A percentile compares a stretch with the other conserved stretches of the same genome.
Evolutionary conservation across 2,329 filamentous ascomycete genomes (phyloP).

Genomic region (Diaporthe citrichinensis): DNA sequence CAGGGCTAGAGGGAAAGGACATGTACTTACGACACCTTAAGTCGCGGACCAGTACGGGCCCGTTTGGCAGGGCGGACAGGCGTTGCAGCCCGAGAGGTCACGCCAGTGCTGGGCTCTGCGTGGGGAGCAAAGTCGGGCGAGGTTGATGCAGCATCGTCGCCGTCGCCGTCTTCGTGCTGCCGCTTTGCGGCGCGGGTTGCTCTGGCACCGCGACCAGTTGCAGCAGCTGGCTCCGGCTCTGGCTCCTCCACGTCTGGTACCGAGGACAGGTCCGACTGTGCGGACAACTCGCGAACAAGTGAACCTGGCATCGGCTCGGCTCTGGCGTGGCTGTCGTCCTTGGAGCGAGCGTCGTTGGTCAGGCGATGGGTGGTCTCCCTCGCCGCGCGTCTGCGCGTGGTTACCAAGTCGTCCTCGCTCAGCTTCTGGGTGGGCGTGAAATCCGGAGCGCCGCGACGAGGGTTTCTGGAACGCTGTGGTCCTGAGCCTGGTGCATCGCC

Average conservation of each 20-base stretch:
- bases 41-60: slow-evolving; percentile 71
- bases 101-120: slow-evolving; percentile 60
- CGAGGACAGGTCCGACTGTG: slow-evolving; percentile 39
- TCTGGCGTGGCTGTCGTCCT: slow-evolving; percentile 37
- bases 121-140: slow-evolving; percentile 64
- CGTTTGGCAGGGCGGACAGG: slow-evolving; percentile 71
- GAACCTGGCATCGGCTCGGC: slow-evolving; percentile 17
- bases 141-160: slow-evolving; percentile 64
- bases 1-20: slow-evolving; percentile 18
- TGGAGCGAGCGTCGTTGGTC: slow-evolving; percentile 30
- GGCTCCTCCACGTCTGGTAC: slow-evolving; percentile 43
- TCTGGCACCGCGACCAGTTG: slow-evolving; percentile 49
- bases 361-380: slow-evolving; percentile 34
- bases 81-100: slow-evolving; percentile 72
- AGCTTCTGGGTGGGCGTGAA: slow-evolving; percentile 39
- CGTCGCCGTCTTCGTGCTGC: slow-evolving; percentile 65
- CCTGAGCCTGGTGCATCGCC: slow-evolving; percentile 10
- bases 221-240: slow-evolving; percentile 12
- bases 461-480: slow-evolving; percentile 36
- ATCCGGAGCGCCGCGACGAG: slow-evolving; percentile 39
- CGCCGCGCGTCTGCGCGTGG: slow-evolving; percentile 32
- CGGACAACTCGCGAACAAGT: slow-evolving; percentile 16
- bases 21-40: slow-evolving; percentile 77
- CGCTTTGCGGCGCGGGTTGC: slow-evolving; percentile 67
- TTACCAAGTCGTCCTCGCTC: slow-evolving; percentile 34